Evolutionary conservation across 2,329 filamentous ascomycete species (phyloP).

Genomic region (Bipolaris zeicola): DNA sequence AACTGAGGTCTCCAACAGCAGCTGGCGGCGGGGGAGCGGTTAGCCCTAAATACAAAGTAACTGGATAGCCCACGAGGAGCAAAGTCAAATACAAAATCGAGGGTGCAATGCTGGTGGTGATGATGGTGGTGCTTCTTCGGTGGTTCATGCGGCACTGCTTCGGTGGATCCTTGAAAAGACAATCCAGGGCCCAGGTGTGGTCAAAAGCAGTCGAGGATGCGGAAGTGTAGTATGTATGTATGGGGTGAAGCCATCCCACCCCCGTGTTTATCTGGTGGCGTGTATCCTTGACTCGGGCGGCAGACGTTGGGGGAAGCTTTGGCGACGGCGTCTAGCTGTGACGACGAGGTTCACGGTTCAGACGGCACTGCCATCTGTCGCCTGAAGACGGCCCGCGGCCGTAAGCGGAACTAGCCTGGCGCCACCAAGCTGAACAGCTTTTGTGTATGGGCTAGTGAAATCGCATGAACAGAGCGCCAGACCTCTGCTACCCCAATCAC

Average conservation of each 20-base stretch:
- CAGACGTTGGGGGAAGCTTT: conserved; percentile 2
- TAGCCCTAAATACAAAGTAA: neutral
- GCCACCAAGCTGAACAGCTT: neutral
- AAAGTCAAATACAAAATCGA: neutral
- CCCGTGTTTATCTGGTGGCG: neutral
- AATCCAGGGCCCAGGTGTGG: conserved; percentile 2
- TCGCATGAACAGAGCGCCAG: neutral
- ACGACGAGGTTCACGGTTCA: neutral
- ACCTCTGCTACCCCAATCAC: neutral
- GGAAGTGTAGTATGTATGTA: no score
- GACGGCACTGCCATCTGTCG: conserved; percentile 2
- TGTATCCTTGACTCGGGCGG: neutral
- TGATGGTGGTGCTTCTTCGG: neutral
- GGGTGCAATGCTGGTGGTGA: neutral
- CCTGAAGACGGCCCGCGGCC: conserved; percentile 5
- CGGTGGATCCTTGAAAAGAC: conserved; percentile 1
- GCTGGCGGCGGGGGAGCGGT: conserved; percentile 1
- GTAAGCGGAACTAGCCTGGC: neutral
- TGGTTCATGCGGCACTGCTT: conserved; percentile 6
- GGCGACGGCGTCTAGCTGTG: neutral
- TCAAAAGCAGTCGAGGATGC: neutral
- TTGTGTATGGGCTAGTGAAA: neutral
- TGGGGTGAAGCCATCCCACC: neutral
- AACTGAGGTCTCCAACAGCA: neutral
- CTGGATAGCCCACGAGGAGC: neutral